Evolutionary conservation across 306 rosid species (phyloP).

Genomic region (Carpinus fangiana): DNA sequence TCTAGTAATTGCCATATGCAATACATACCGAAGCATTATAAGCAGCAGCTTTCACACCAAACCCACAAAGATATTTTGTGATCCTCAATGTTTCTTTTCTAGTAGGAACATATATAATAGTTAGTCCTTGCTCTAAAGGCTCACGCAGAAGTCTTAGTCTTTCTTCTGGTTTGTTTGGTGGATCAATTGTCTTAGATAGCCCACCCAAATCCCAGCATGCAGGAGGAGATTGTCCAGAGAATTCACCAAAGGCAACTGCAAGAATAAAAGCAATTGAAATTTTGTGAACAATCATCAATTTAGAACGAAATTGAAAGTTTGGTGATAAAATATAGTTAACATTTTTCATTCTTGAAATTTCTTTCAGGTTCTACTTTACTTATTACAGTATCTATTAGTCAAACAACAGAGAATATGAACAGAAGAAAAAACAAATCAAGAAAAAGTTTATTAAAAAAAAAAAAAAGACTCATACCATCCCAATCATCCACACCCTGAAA

Average conservation of each 20-base stretch:
- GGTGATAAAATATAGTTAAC: neutral
- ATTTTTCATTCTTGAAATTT: slow-evolving; percentile 2
- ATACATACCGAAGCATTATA: slow-evolving; percentile 81
- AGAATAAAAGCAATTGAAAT: slow-evolving; percentile 23
- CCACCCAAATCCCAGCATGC: slow-evolving; percentile 29
- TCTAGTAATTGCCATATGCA: slow-evolving; percentile 10
- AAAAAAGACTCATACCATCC: slow-evolving; percentile 59
- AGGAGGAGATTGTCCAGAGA: slow-evolving; percentile 49
- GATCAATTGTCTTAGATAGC: slow-evolving; percentile 35
- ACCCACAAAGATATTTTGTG: slow-evolving; percentile 59
- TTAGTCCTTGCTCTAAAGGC: slow-evolving; percentile 63
- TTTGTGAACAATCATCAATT: slow-evolving; percentile 9
- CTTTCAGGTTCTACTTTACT: slow-evolving; percentile 20
- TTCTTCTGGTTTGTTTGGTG: slow-evolving; percentile 48
- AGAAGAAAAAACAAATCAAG: neutral
- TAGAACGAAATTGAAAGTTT: neutral
- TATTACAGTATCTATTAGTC: neutral
- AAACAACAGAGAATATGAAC: neutral
- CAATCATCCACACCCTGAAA: slow-evolving; percentile 72
- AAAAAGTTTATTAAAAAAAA: neutral
- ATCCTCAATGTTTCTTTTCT: slow-evolving; percentile 75
- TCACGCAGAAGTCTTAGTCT: slow-evolving; percentile 43
- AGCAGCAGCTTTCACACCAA: slow-evolving; percentile 92
- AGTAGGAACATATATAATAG: slow-evolving; percentile 85
- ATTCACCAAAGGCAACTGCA: slow-evolving; percentile 73